Conservation (phyloP, 129 eudicot genomes). For the Tagetes erecta region DNA sequence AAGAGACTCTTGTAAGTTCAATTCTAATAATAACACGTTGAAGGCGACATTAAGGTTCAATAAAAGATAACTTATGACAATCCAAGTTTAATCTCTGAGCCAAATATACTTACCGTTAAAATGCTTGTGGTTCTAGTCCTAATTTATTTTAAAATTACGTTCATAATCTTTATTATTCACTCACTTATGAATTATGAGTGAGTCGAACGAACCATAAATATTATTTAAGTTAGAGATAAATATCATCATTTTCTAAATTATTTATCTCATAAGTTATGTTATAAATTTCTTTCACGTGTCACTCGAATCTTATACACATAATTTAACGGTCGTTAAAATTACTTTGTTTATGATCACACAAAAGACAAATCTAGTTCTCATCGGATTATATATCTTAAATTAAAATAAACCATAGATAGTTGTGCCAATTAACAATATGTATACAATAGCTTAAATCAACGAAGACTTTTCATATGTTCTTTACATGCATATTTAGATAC, state of each 20-base stretch:
- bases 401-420: not conserved
- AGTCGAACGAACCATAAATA: too few species aligned
- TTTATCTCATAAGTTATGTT: not conserved
- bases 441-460: constrained; percentile 8
- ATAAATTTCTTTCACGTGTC: not conserved
- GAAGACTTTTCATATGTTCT: constrained; percentile 12
- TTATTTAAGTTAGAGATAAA: too few species aligned
- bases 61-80: too few species aligned
- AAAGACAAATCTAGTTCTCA: constrained; percentile 25
- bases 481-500: not conserved
- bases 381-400: not conserved
- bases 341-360: constrained; percentile 17
- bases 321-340: not conserved
- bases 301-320: not conserved
- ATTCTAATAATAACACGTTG: too few species aligned
- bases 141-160: too few species aligned
- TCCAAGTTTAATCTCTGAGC: too few species aligned
- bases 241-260: not conserved
- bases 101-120: too few species aligned
- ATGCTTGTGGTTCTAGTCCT: too few species aligned
- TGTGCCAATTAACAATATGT: not conserved
- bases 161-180: too few species aligned
- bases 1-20: too few species aligned
- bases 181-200: too few species aligned
- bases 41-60: too few species aligned